These are phyloP conservation scores for Microbotryomycetes sp. DNA, from an alignment of 1,284 basidiomycete species.

Conservation along the genomic window DNA sequence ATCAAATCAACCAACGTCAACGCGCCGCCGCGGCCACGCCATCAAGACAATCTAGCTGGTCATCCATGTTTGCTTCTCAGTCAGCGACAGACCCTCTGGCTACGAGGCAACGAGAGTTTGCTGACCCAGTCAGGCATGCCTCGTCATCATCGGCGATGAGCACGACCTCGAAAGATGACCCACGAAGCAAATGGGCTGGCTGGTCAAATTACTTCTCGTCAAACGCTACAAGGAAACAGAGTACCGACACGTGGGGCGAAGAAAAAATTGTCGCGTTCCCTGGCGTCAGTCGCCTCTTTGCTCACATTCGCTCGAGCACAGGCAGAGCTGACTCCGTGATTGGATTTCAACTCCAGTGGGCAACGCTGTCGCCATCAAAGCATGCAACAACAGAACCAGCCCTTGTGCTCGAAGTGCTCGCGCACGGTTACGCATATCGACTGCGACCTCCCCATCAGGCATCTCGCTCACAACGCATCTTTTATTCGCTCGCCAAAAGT, in stretches of 20 bases:
- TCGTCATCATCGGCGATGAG: background rate
- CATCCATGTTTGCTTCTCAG: background rate
- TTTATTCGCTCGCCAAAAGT: conserved; percentile 35
- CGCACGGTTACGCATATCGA: conserved; percentile 31
- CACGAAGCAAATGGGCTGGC: background rate
- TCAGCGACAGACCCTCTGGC: background rate
- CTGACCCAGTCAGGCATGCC: background rate
- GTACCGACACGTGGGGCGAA: background rate
- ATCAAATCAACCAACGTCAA: background rate
- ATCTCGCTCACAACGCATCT: conserved; percentile 33
- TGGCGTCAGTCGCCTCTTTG: conserved; percentile 13
- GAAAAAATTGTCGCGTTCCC: conserved; percentile 28
- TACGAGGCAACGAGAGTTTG: background rate
- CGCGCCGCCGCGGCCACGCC: background rate
- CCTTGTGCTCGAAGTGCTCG: conserved; percentile 25
- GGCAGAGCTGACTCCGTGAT: no score
- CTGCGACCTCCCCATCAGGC: conserved; percentile 28
- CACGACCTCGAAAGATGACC: background rate
- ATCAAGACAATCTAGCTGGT: background rate
- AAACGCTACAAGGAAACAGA: background rate
- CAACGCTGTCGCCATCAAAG: conserved; percentile 20
- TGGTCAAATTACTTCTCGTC: conserved; percentile 4
- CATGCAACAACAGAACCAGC: conserved; percentile 24
- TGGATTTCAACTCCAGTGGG: conserved; percentile 16
- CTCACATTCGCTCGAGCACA: background rate